A percentile compares a stretch with the other conserved stretches of the same genome.
phyloP scores from a whole-genome alignment of 805 yeast species.

The Torulaspora microellipsoides region DNA sequence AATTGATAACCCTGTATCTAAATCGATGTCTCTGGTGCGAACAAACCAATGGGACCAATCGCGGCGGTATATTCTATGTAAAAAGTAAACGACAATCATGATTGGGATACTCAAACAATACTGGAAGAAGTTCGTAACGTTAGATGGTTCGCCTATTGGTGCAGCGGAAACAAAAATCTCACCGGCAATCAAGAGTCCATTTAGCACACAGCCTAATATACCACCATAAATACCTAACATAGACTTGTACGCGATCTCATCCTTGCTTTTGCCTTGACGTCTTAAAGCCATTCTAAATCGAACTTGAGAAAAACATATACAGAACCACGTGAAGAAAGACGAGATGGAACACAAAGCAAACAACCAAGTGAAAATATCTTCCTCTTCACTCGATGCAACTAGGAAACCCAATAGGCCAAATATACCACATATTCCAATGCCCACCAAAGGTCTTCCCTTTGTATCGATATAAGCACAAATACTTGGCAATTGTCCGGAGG shows the following conservation, averaged over 20 bases:
- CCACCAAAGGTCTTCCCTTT: slow-evolving; percentile 52
- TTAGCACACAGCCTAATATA: slow-evolving; percentile 47
- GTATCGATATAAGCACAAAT: slow-evolving; percentile 45
- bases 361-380: slow-evolving; percentile 66
- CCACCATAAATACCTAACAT: slow-evolving; percentile 60
- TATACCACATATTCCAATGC: slow-evolving; percentile 38
- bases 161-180: slow-evolving; percentile 71
- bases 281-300: slow-evolving; percentile 56
- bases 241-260: slow-evolving; percentile 54
- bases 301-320: slow-evolving; percentile 63
- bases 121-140: slow-evolving; percentile 44
- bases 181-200: slow-evolving; percentile 52
- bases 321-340: slow-evolving; percentile 76
- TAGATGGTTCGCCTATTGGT: slow-evolving; percentile 46
- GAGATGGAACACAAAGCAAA: slow-evolving; percentile 74
- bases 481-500: slow-evolving; percentile 49
- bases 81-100: slow-evolving; percentile 42
- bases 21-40: slow-evolving; percentile 46
- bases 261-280: slow-evolving; percentile 50
- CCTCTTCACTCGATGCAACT: slow-evolving; percentile 54
- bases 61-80: slow-evolving; percentile 42
- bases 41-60: slow-evolving; percentile 35
- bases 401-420: slow-evolving; percentile 59
- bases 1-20: slow-evolving; percentile 52
- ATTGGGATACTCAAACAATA: slow-evolving; percentile 47